phyloP scores from a whole-genome alignment of 345 rosid genomes.

The Corchorus olitorius region DNA sequence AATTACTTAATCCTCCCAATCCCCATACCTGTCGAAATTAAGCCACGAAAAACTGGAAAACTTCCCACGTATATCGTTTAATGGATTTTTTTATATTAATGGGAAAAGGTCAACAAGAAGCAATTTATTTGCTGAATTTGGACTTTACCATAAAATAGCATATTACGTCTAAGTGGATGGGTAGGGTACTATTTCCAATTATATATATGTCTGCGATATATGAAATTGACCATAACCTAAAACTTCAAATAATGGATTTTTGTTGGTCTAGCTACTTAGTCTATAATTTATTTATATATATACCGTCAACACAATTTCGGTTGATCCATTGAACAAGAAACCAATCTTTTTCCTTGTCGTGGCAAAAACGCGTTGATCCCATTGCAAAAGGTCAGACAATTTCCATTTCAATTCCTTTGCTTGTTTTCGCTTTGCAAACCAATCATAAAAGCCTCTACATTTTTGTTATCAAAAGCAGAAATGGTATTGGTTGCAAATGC shows the following conservation, averaged over 20 bases:
- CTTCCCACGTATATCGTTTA: neutral
- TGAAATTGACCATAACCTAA: slow-evolving; percentile 8
- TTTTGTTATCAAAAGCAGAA: neutral
- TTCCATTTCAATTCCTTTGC: neutral
- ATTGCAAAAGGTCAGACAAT: neutral
- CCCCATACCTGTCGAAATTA: neutral
- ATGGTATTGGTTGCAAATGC: neutral
- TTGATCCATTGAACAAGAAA: neutral
- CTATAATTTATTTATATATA: too few relatives aligned
- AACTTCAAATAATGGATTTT: neutral
- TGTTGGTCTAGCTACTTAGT: neutral
- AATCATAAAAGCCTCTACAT: too few relatives aligned
- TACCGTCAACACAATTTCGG: neutral
- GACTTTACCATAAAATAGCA: neutral
- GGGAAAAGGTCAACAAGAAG: neutral
- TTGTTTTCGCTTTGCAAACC: too few relatives aligned
- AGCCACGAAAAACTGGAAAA: neutral
- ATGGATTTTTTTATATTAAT: neutral
- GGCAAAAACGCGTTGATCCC: neutral
- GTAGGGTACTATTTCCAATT: neutral
- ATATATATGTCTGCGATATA: neutral
- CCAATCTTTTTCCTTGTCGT: neutral
- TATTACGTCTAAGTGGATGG: too few relatives aligned
- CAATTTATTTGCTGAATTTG: neutral
- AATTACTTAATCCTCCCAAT: neutral